Base-by-base conservation (phyloP, 23 red algal species). In the Chondrus crispus region DNA sequence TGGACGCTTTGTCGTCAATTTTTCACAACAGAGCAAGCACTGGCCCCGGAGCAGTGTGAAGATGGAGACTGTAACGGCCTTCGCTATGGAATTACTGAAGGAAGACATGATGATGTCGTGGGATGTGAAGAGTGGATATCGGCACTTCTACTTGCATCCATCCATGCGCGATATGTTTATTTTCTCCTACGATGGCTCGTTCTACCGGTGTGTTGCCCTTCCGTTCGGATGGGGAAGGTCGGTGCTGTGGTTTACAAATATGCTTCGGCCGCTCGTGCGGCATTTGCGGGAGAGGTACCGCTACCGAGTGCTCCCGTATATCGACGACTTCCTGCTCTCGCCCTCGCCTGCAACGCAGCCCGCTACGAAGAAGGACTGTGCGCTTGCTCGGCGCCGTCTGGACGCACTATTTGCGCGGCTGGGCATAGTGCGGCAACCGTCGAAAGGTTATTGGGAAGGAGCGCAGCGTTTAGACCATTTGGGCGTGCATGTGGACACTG, bases 101-200 rank as follows among this genome's bases (percentile, higher is more conserved):
- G 66, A 46, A 36, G 84, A 74, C 28, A 18, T 51, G 84, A 46
- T 91, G 73, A 91, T 91, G n/a, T 91, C 87, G 16, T 58, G 47
- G 51, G 74, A 81, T 33, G 51, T 91, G 12, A 66, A 60, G 57
- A 30, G 29, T 7, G 87, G 71, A 1, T 91, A 81, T 53, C 72
- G 87, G 35, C 87, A 91, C 24, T 80, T 91, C 44, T 13, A 37
- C 5, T 42, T 91, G 57, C 42, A 77, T 7, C 87, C 87, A 11
- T 6, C 16, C 3, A 66, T 91, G 71, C 36, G 71, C 4, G 41
- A 91, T 46, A 47, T 77, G n/a, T 91, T 91, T 60, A 7, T 45
- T 20, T 82, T 82, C 52, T 26, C 24, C 9, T 82, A 82, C 41
- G 78, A 6, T 12, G 44, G 46, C 24, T 20, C 22, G n/a, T 57